Percentiles rank a stretch among this genome's conserved stretches.
phyloP scores from a whole-genome alignment of 1,284 basidiomycete species.

The Trichosporon faecale region DNA sequence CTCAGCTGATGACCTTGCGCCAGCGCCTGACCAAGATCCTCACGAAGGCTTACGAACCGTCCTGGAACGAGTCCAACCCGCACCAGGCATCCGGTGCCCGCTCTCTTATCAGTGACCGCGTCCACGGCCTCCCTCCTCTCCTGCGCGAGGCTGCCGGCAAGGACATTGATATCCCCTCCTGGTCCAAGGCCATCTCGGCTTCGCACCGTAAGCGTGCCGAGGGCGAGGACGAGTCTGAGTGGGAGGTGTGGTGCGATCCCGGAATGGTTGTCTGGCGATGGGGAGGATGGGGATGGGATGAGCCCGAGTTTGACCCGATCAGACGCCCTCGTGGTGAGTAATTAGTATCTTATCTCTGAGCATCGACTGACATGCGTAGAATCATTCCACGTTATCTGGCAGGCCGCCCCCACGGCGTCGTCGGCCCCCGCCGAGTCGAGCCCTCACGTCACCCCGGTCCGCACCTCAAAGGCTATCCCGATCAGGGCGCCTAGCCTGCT shows the following conservation, averaged over 20 bases:
- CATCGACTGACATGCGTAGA: constrained; percentile 26
- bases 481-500: constrained; percentile 48
- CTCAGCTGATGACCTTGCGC: constrained; percentile 35
- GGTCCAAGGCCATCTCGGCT: constrained; percentile 37
- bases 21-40: constrained; percentile 29
- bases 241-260: constrained; percentile 53
- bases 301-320: constrained; percentile 45
- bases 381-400: constrained; percentile 42
- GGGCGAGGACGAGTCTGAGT: constrained; percentile 36
- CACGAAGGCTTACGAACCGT: constrained; percentile 28
- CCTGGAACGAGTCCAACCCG: constrained; percentile 45
- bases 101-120: constrained; percentile 42
- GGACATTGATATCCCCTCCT: constrained; percentile 36
- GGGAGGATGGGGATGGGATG: constrained; percentile 51
- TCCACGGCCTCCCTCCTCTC: constrained; percentile 37
- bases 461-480: constrained; percentile 44
- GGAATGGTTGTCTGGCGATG: constrained; percentile 49
- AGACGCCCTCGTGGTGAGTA: constrained; percentile 39
- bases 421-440: neutral
- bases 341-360: neutral
- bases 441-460: constrained; percentile 32
- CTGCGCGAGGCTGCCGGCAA: constrained; percentile 34
- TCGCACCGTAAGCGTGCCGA: constrained; percentile 19
- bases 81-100: constrained; percentile 41
- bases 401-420: constrained; percentile 30